Conservation (phyloP, 139 green algal genomes). For the Micromonas pusilla region DNA sequence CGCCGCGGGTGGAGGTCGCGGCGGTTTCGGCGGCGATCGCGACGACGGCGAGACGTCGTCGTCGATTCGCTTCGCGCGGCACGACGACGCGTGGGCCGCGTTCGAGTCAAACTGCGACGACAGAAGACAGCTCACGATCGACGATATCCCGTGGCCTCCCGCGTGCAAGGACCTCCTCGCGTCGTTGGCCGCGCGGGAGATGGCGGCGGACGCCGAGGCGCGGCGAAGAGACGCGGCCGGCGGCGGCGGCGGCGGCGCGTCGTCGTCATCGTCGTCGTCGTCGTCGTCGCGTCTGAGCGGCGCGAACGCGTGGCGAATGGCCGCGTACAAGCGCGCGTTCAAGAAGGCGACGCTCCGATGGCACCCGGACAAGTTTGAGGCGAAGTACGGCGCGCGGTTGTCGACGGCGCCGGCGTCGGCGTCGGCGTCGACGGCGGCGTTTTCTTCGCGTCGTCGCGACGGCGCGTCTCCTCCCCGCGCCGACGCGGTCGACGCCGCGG, state of each 20-base stretch:
- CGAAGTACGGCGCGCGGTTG: not conserved
- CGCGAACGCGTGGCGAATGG: not conserved
- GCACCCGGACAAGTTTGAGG: slow-evolving; percentile 18
- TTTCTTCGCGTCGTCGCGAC: no score
- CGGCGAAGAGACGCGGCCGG: not conserved
- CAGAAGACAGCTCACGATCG: not conserved
- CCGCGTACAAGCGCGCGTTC: slow-evolving; percentile 10
- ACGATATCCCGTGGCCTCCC: slow-evolving; percentile 9
- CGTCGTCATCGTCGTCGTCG: no score
- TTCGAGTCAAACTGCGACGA: not conserved
- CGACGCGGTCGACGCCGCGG: no score
- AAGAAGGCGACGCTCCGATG: slow-evolving; percentile 1
- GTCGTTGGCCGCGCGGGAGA: not conserved
- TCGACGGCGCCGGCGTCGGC: not conserved
- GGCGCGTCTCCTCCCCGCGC: no score
- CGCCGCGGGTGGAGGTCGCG: not conserved
- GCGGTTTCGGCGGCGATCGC: not conserved
- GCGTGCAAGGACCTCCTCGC: not conserved
- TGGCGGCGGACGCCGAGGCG: no score
- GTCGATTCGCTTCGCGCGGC: not conserved
- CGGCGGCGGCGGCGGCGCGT: no score
- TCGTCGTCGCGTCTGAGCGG: no score
- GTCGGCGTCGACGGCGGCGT: not conserved
- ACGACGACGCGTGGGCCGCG: not conserved
- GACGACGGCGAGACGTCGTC: not conserved